These are phyloP conservation scores for Hyaloscypha bicolor DNA, from an alignment of 495 filamentous ascomycete species.

Conservation along the genomic window DNA sequence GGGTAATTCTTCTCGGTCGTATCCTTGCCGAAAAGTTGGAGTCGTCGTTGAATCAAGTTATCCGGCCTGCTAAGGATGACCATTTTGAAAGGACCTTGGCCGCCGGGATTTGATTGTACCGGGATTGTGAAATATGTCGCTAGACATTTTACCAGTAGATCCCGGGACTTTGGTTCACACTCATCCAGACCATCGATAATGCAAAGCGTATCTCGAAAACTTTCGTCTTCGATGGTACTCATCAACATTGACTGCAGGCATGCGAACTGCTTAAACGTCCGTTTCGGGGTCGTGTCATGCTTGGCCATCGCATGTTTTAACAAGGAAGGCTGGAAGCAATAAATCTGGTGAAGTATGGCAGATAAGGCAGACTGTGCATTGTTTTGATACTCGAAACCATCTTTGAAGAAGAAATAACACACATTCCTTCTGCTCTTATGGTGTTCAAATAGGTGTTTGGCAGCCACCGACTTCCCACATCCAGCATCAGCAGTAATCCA, in stretches of 20 bases:
- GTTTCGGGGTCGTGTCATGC: not conserved
- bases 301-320: slow-evolving; percentile 8
- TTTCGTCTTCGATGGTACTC: slow-evolving; percentile 8
- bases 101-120: not conserved
- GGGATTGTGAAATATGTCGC: not conserved
- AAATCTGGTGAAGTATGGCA: not conserved
- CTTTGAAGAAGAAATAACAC: slow-evolving; percentile 64
- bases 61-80: slow-evolving; percentile 7
- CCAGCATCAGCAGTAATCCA: slow-evolving; percentile 58
- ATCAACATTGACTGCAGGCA: not conserved
- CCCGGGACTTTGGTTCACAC: not conserved
- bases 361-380: not conserved
- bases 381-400: slow-evolving; percentile 34
- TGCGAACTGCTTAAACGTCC: not conserved
- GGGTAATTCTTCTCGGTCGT: not conserved
- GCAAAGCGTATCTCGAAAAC: slow-evolving; percentile 7
- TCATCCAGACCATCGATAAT: slow-evolving; percentile 10
- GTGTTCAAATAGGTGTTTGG: slow-evolving; percentile 47
- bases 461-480: slow-evolving; percentile 57
- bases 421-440: slow-evolving; percentile 30
- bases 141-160: not conserved
- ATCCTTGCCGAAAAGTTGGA: not conserved
- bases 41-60: slow-evolving; percentile 1
- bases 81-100: slow-evolving; percentile 1
- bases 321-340: slow-evolving; percentile 1